These are phyloP conservation scores for Phytophthora sansomeana DNA, from an alignment of 352 stramenopile genomes.

Conservation along the genomic window DNA sequence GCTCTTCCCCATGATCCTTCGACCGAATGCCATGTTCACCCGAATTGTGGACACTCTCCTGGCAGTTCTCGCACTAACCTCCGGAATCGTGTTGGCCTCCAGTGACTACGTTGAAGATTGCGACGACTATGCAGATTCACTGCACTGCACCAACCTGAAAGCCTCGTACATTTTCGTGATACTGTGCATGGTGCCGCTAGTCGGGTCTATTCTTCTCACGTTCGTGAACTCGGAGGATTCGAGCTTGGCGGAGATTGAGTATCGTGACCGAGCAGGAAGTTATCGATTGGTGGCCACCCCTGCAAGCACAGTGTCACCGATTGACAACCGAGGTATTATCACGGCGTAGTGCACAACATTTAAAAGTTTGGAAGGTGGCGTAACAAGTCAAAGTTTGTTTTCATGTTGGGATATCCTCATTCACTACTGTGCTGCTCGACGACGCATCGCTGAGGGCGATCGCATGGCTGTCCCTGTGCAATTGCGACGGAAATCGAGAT, in stretches of 20 bases:
- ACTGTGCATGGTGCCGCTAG: slow-evolving; percentile 36
- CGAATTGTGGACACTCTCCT: slow-evolving; percentile 40
- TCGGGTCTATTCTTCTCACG: slow-evolving; percentile 44
- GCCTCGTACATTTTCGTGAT: slow-evolving; percentile 47
- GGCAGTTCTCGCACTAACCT: slow-evolving; percentile 34
- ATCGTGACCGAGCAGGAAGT: slow-evolving; percentile 33
- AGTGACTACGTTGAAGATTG: slow-evolving; percentile 45
- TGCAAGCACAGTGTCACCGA: slow-evolving; percentile 7
- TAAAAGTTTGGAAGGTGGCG: background rate
- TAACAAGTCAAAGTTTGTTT: slow-evolving; percentile 2
- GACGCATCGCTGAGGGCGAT: slow-evolving; percentile 14
- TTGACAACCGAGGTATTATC: slow-evolving; percentile 25
- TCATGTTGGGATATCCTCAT: background rate
- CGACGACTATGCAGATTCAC: slow-evolving; percentile 33
- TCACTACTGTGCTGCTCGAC: slow-evolving; percentile 28
- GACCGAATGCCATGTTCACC: slow-evolving; percentile 37
- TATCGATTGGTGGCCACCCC: slow-evolving; percentile 37
- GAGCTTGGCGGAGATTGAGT: slow-evolving; percentile 14
- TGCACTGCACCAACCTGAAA: slow-evolving; percentile 54
- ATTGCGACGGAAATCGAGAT: slow-evolving; percentile 27
- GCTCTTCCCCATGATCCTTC: slow-evolving; percentile 39
- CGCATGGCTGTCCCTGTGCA: slow-evolving; percentile 21
- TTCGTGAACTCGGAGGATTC: slow-evolving; percentile 34
- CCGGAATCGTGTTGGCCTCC: slow-evolving; percentile 32
- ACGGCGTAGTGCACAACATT: slow-evolving; percentile 10